These are phyloP conservation scores for Cadophora gregata DNA, from an alignment of 2,329 filamentous ascomycete species.

Conservation along the genomic window DNA sequence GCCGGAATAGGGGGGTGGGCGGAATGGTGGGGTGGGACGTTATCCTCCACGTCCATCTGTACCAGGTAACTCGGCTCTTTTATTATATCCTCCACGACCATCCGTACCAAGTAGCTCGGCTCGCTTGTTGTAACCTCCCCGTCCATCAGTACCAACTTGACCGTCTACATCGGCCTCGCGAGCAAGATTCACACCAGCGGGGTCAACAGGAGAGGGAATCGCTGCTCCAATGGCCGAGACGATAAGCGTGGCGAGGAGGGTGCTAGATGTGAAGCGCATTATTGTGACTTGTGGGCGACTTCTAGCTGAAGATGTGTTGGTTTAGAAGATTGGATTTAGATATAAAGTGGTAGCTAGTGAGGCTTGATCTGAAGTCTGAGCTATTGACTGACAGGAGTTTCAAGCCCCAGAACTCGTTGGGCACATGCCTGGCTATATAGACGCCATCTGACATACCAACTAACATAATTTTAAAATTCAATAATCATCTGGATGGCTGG, in stretches of 20 bases:
- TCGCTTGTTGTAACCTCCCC: conserved; percentile 8
- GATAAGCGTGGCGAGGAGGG: conserved; percentile 1
- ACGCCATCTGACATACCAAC: not conserved
- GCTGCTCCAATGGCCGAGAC: not conserved
- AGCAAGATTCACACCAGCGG: not conserved
- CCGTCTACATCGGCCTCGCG: not conserved
- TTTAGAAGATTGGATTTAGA: not conserved
- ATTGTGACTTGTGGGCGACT: not conserved
- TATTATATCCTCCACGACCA: conserved; percentile 6
- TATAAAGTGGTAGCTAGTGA: not conserved
- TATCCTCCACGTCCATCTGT: conserved; percentile 11
- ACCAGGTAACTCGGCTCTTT: not conserved
- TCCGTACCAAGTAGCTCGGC: not conserved
- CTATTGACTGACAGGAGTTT: not conserved
- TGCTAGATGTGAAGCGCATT: conserved; percentile 8
- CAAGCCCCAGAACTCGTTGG: not conserved
- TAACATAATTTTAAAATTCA: not conserved
- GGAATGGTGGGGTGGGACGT: too few species aligned
- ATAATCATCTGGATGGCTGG: too few species aligned
- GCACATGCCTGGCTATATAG: not conserved
- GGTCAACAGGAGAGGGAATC: conserved; percentile 6
- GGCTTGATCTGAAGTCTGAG: too few species aligned
- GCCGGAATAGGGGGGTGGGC: too few species aligned
- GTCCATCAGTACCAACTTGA: not conserved
- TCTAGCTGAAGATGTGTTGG: not conserved